Evolutionary conservation across 1,139 yeast species (phyloP), one percentile per base, ranked within the genome.

Genomic region (Geotrichum aggregatum): DNA sequence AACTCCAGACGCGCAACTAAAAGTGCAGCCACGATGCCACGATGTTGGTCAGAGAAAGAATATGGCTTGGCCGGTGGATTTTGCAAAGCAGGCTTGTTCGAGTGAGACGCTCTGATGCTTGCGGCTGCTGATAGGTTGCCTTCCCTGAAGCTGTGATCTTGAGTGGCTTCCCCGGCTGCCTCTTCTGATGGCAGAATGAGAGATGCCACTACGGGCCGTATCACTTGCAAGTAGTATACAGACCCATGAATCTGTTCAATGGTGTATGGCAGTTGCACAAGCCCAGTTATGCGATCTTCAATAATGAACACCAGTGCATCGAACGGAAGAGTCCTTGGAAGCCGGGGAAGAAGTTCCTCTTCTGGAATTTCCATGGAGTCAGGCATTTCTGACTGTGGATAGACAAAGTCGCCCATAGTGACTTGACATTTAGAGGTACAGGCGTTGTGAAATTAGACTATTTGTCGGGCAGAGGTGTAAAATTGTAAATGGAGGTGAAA

Each of bases 21-120:
- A 21, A 66, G 55, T 1, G 68, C 69, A 4, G 68, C 61, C 1
- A 66, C 58, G 18, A 66, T 62, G 3, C 70, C 69, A 2, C 59
- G 58, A 44, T 66, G 69, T 44, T 61, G 64, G 28, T 56, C 59
- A 2, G 31, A 31, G 31, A 58, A 50, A 19, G 47, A 44, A 21
- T 47, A 42, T n/a, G 47, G 47, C 19, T 43, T 44, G 5, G 26
- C 42, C 18, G 42, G 30, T n/a, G 28, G 42, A 1, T 13, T 6
- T 26, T 31, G 44, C 2, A 8, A 10, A 10, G 44, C n/a, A 5
- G 40, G 34, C 5, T 31, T 31, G 7, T 21, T 21, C 16, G 22
- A 40, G 41, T 41, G 43, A 4, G 45, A 14, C 3, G 36, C 50
- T 13, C 49, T 30, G 21, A 44, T n/a, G 26, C 39, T 39, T n/a